Base-by-base conservation (phyloP, 495 filamentous ascomycete genomes). In the Penicillium subrubescens region DNA sequence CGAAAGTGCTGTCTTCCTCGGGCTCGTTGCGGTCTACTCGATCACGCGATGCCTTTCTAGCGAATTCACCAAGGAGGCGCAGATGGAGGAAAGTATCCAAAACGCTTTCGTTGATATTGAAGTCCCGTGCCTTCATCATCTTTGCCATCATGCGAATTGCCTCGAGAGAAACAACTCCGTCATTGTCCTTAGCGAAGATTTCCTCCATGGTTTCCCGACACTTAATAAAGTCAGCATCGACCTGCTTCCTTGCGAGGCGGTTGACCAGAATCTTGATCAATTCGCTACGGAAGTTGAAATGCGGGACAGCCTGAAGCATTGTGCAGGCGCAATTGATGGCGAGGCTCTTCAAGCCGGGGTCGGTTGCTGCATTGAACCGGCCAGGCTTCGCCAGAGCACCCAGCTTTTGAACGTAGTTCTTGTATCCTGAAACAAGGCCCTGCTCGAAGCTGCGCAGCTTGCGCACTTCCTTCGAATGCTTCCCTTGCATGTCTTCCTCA, bases 271-370 rank as follows among this genome's bases (percentile, higher is more conserved):
- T 92, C 78, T 91, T 91, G 41, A 98, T 75, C 31, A 99, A 79
- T 34, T 98, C 96, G 33, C 81, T 82, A 8, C 96, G 86, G 76
- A 95, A 97, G 78, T 99, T 99, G 86, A 99, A 99, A 79, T 99
- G 96, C 12, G 95, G 92, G 6, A 97, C 92, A 1, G 87, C 79
- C 14, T 86, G 80, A 35, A 99, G 79, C 19, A 98, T 83, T 33
- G 81, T 88, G 71, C 92, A 94, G 8, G 90, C 90, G 73, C 96
- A 98, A 19, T 85, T 88, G 56, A 97, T 90, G 2, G 95, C 95
- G 15, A 96, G 81, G 58, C 81, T 88, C 50, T 87, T 82, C 57
- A 95, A 68, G 41, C 77, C 63, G 48, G 76, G 63, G 62, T 77
- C 73, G 17, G 67, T 56, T 6, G 53, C 15, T n/a, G 53, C 77